Evolutionary conservation across 2,329 filamentous ascomycete genomes (phyloP), one percentile per base, ranked within the genome.

Genomic region (Domatiomyces catenatus): DNA sequence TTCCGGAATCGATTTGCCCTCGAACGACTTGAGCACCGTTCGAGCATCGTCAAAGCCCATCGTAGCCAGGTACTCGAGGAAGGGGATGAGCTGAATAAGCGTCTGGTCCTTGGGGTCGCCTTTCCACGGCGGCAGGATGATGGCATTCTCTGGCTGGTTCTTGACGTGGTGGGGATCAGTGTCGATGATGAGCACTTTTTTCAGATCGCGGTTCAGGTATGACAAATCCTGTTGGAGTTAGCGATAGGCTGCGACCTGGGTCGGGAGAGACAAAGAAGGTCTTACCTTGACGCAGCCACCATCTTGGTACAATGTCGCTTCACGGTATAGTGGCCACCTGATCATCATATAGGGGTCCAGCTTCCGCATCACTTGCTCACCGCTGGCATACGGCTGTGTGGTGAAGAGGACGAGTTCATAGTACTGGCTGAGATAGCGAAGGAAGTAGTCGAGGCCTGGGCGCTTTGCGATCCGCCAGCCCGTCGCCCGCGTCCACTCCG

Each of bases 331-430:
- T 1, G 89, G 88, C 84, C 88, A 96, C 71, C 89, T 84, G 66
- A 96, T 88, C 66, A 96, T 87, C 61, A 84, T 86, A 75, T 85
- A 96, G 36, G 90, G 92, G 64, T 98, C 92, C 53, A 98, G 74
- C 69, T 98, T 98, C 62, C 86, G 81, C 58, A 95, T 79, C 48
- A 98, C 77, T 20, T 87, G 86, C 59, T 95, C 88, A 24, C 82
- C 90, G 64, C 86, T 84, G 62, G 80, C 81, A 62, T 81, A 86
- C 0, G 90, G 88, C 46, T 92, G 83, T 42, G 79, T 86, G 28
- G 92, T 98, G 71, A 96, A 98, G 57, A 98, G 80, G 48, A 96
- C 92, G 50, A 98, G 75, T 68, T 98, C 92, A 65, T 95, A 98
- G 75, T 98, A 96, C 67, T 95, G 89, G 69, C 86, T 90, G 47